Evolutionary conservation across 176 grass and related monocot species (phyloP), one percentile per base, ranked within the genome.

Genomic region (Avena insularis): DNA sequence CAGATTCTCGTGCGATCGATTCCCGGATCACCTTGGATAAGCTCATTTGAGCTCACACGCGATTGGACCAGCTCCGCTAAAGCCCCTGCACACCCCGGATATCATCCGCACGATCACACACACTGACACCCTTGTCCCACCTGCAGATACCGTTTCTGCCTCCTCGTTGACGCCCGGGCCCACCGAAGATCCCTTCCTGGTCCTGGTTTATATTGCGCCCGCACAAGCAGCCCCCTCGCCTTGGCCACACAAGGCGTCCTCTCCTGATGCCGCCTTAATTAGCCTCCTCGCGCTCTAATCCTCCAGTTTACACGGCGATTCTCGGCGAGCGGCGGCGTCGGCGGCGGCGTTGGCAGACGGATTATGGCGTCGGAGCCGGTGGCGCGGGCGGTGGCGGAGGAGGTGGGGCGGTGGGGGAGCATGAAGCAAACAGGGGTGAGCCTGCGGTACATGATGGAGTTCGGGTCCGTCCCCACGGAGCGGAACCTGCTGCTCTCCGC

Each of bases 391-490:
- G 72, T 91, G 91, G 86, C 84, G 71, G 95, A 98, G 89, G 95
- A 98, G 91, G 83, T 95, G 84, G 89, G 63, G 78, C 71, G 91
- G 10, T 98, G 95, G 95, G 93, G 88, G n/a, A 80, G 87, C 68
- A 95, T 98, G 95, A 98, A 98, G 90, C 91, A 91, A 84, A 95
- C 86, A 0, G 95, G 95, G 80, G 95, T 98, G 78, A 95, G 84
- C 69, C 79, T 98, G 87, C 79, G 95, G 80, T 98, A 95, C 93
- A 98, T 98, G 95, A 98, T 89, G 93, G 95, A 98, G 95, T 98
- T 98, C 84, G 93, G 95, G 25, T 91, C 93, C 47, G 73, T 86
- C 50, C 93, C 91, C 77, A 98, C 80, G 71, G 71, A 82, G 78
- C 87, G 83, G 35, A 98, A 93, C 71, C 86, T 95, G 8, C 88